Conservation (phyloP, 2,329 filamentous ascomycete species). For the Trichoderma guizhouense region DNA sequence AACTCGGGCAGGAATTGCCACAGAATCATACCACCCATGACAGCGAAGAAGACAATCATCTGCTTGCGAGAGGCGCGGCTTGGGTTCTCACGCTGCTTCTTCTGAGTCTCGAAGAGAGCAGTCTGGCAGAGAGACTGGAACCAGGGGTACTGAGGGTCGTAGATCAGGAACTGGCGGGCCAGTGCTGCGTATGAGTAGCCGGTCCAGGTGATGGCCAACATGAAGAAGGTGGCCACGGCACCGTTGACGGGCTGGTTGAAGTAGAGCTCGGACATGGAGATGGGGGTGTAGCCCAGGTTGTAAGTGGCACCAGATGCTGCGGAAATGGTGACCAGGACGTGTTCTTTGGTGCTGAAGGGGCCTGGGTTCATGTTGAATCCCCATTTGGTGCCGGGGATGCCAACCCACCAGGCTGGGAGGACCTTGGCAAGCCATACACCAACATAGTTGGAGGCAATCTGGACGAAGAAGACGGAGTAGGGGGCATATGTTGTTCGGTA, state of each 20-base stretch:
- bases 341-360: slow-evolving; percentile 56
- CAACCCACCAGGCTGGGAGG: slow-evolving; percentile 46
- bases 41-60: slow-evolving; percentile 55
- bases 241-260: slow-evolving; percentile 51
- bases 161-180: slow-evolving; percentile 54
- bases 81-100: slow-evolving; percentile 49
- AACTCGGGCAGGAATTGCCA: slow-evolving; percentile 64
- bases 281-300: slow-evolving; percentile 49
- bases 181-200: slow-evolving; percentile 59
- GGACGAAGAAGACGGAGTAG: slow-evolving; percentile 61
- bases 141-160: slow-evolving; percentile 47
- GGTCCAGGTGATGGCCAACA: slow-evolving; percentile 54
- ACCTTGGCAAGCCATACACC: slow-evolving; percentile 51
- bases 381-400: slow-evolving; percentile 44
- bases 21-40: slow-evolving; percentile 49
- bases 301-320: slow-evolving; percentile 52
- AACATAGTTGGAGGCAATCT: slow-evolving; percentile 54
- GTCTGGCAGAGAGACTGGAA: slow-evolving; percentile 52
- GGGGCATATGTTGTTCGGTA: slow-evolving; percentile 56
- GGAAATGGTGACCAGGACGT: slow-evolving; percentile 54
- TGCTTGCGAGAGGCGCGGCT: slow-evolving; percentile 49
- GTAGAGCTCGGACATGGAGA: slow-evolving; percentile 55
- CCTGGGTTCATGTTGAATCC: slow-evolving; percentile 54
- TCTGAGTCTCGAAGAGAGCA: slow-evolving; percentile 56
- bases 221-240: slow-evolving; percentile 56